A percentile compares a stretch with the other conserved stretches of the same genome.
Evolutionary conservation across 2,329 filamentous ascomycete genomes (phyloP).

Genomic region (Parastagonospora avenae): DNA sequence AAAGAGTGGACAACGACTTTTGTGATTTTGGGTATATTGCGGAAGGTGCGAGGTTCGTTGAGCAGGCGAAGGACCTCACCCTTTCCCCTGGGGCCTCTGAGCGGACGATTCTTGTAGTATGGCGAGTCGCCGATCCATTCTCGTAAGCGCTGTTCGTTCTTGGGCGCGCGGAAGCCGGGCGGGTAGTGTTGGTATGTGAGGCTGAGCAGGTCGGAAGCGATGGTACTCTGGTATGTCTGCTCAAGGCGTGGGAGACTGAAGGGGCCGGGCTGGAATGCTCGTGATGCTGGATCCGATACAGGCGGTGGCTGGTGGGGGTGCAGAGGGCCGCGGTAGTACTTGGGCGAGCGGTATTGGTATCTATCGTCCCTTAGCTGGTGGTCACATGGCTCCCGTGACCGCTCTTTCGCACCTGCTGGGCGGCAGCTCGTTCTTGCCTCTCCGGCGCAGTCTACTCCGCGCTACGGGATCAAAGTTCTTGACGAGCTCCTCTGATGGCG

Average conservation of each 20-base stretch:
- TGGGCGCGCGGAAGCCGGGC: constrained; percentile 70
- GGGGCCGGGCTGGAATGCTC: constrained; percentile 86
- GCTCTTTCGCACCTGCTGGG: constrained; percentile 56
- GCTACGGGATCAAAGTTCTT: constrained; percentile 57
- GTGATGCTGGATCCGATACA: constrained; percentile 82
- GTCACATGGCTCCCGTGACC: constrained; percentile 1
- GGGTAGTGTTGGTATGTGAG: constrained; percentile 86
- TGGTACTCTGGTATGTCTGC: constrained; percentile 86
- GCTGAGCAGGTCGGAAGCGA: constrained; percentile 86
- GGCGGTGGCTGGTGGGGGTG: constrained; percentile 92
- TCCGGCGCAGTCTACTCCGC: constrained; percentile 49
- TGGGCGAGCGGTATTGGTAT: constrained; percentile 93
- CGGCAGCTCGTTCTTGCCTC: constrained; percentile 52
- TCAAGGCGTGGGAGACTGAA: constrained; percentile 86
- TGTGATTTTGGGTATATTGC: constrained; percentile 81
- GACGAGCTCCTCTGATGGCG: constrained; percentile 48
- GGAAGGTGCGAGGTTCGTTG: constrained; percentile 72
- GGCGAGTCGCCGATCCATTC: constrained; percentile 89
- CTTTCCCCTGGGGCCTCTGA: constrained; percentile 81
- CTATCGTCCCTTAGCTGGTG: constrained; percentile 52
- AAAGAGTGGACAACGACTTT: constrained; percentile 81
- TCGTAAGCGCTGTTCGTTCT: constrained; percentile 70
- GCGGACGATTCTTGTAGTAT: constrained; percentile 89
- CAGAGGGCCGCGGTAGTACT: constrained; percentile 91
- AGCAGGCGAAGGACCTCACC: constrained; percentile 71